Percentiles rank a stretch among this genome's conserved stretches.
Evolutionary conservation across 257 asterid species (phyloP).

Genomic region (Plectranthus barbatus): DNA sequence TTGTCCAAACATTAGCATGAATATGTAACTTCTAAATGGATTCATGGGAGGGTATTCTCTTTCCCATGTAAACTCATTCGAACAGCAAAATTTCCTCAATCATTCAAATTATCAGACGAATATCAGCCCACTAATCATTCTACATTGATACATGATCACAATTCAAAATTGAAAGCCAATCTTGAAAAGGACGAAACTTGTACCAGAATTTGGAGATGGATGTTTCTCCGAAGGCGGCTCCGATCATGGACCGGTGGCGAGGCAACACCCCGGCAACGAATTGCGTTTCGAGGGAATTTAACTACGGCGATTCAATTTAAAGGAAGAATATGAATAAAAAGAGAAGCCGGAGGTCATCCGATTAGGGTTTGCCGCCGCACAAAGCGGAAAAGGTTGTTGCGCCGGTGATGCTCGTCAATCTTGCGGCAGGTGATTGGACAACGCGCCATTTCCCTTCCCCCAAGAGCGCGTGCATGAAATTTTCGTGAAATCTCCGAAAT

Average conservation of each 20-base stretch:
- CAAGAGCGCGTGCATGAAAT: no score
- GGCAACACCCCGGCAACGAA: slow-evolving; percentile 30
- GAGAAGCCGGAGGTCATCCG: background rate
- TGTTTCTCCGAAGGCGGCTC: slow-evolving; percentile 33
- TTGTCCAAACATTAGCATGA: background rate
- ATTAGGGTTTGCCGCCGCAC: slow-evolving; percentile 4
- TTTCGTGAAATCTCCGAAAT: no score
- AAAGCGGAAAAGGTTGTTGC: background rate
- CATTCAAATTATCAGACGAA: background rate
- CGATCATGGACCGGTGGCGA: slow-evolving; percentile 32
- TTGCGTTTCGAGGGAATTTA: slow-evolving; percentile 18
- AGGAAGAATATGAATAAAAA: background rate
- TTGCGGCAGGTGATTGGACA: slow-evolving; percentile 1
- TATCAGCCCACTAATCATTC: background rate
- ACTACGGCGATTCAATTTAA: slow-evolving; percentile 10
- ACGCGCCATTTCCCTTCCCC: background rate
- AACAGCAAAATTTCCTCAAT: background rate
- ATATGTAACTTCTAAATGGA: background rate
- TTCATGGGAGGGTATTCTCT: background rate
- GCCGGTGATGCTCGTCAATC: slow-evolving; percentile 2
- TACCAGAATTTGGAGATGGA: slow-evolving; percentile 33
- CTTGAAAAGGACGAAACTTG: background rate
- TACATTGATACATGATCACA: background rate
- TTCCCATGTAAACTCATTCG: no score
- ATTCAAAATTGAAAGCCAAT: background rate